phyloP scores from a whole-genome alignment of 768 basidiomycete species.

The Phylloporus sp. region DNA sequence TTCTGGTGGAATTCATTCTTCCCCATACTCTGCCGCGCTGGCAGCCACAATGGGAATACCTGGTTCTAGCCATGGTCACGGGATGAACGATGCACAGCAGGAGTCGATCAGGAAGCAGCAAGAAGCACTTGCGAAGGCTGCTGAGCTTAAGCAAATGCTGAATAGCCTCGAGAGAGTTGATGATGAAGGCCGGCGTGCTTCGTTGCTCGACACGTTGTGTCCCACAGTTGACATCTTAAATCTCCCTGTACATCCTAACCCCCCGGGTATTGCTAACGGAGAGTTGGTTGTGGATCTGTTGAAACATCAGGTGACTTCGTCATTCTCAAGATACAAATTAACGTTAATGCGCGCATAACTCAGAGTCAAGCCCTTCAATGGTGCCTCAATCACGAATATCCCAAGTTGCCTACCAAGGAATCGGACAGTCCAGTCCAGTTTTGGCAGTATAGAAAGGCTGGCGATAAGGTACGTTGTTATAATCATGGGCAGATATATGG shows the following conservation, averaged over 20 bases:
- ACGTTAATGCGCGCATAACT: neutral
- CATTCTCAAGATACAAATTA: neutral
- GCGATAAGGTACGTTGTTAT: conserved; percentile 45
- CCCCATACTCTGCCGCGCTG: conserved; percentile 14
- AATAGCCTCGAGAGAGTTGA: conserved; percentile 70
- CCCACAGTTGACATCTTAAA: conserved; percentile 66
- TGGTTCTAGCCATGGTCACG: conserved; percentile 16
- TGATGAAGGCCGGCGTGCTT: conserved; percentile 67
- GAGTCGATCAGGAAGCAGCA: conserved; percentile 27
- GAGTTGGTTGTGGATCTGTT: conserved; percentile 69
- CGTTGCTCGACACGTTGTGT: conserved; percentile 67
- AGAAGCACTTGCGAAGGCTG: conserved; percentile 56
- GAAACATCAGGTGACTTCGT: conserved; percentile 65
- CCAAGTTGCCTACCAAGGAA: conserved; percentile 62
- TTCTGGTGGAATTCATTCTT: conserved; percentile 13
- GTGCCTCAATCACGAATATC: conserved; percentile 81
- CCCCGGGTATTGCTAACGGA: conserved; percentile 66
- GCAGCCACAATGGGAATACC: conserved; percentile 17
- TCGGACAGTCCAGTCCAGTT: conserved; percentile 81
- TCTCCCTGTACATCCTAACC: conserved; percentile 65
- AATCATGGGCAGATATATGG: neutral
- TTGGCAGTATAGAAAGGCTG: conserved; percentile 68
- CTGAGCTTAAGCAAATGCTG: conserved; percentile 64
- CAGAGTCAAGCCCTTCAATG: conserved; percentile 84
- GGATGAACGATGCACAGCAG: conserved; percentile 34